Conservation (phyloP, 2,329 filamentous ascomycete genomes). For the Beauveria sp. region DNA sequence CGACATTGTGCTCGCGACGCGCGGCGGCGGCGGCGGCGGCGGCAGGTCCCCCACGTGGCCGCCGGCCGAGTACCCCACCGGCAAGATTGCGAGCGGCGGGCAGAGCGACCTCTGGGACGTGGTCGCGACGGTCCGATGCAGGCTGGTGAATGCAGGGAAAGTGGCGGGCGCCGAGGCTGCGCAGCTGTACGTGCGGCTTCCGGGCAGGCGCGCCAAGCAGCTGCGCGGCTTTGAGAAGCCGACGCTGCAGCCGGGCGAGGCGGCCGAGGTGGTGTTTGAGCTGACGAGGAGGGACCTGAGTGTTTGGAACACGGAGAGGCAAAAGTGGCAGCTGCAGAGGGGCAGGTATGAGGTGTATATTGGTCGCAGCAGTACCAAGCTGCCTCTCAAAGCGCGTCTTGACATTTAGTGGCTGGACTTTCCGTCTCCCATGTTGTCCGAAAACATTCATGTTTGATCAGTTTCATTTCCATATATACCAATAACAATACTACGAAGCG, state of each 20-base stretch:
- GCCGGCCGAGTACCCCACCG: slow-evolving; percentile 29
- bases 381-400: slow-evolving; percentile 27
- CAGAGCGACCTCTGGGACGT: slow-evolving; percentile 41
- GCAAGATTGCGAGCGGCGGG: slow-evolving; percentile 35
- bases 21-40: slow-evolving; percentile 5
- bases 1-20: slow-evolving; percentile 30
- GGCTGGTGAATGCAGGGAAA: slow-evolving; percentile 35
- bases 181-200: slow-evolving; percentile 42
- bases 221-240: slow-evolving; percentile 60
- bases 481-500: too few relatives aligned
- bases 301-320: slow-evolving; percentile 53
- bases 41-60: slow-evolving; percentile 11
- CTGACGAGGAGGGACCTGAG: slow-evolving; percentile 59
- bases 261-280: slow-evolving; percentile 40
- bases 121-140: slow-evolving; percentile 30
- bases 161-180: slow-evolving; percentile 38
- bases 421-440: too few relatives aligned
- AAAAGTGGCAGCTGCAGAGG: slow-evolving; percentile 50
- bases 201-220: slow-evolving; percentile 44
- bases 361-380: slow-evolving; percentile 39
- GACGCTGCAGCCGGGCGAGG: slow-evolving; percentile 37
- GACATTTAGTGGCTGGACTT: not conserved
- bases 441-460: too few relatives aligned
- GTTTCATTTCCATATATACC: too few relatives aligned
- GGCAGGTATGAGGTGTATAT: slow-evolving; percentile 38